Base-by-base conservation (phyloP, 192 early-diverging fungal genomes). In the Backusella westeae region DNA sequence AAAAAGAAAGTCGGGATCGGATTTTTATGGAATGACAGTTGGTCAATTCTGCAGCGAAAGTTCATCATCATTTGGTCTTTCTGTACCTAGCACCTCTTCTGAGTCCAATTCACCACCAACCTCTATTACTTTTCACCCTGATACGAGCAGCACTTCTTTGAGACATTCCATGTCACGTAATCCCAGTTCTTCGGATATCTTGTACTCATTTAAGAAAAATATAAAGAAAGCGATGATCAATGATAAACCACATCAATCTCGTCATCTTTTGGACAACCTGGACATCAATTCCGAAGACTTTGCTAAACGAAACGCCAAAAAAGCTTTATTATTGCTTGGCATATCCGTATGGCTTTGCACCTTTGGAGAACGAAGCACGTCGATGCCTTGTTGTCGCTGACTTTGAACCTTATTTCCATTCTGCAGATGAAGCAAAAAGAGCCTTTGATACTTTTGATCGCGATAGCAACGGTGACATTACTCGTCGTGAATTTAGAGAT, bases 391-490 rank as follows among this genome's bases (percentile, higher is more conserved):
- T 88, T 0, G 84, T 94, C 0, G 86, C 89, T 21, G 91, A 94
- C 72, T 93, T 95, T 81, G 79, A 85, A 67, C 91, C 90, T 3
- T 95, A 90, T 72, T 97, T 94, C 75, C 84, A 90, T 9, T 88
- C 84, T 36, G 83, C 90, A 59, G 86, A 89, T 14, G 90, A 91
- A 17, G 92, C 94, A 7, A 85, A 89, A 52, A 90, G 90, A 74
- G 96, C 95, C 23, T 97, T 97, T 86, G 85, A 82, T 14, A 83
- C 94, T 36, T 95, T 97, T 81, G 96, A 97, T 84, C 90, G 90
- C 80, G 94, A 97, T 81, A 88, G 87, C 26, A 94, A 95, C 76
- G 94, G 95, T 68, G 94, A 94, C 71, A 85, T 97, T 34, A 92
- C 91, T 67, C 87, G 90, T 49, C 82, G 85, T 39, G 96, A 97